Evolutionary conservation across 2,329 filamentous ascomycete genomes (phyloP), one percentile per base, ranked within the genome.

Genomic region (Pseudogymnoascus sp.): DNA sequence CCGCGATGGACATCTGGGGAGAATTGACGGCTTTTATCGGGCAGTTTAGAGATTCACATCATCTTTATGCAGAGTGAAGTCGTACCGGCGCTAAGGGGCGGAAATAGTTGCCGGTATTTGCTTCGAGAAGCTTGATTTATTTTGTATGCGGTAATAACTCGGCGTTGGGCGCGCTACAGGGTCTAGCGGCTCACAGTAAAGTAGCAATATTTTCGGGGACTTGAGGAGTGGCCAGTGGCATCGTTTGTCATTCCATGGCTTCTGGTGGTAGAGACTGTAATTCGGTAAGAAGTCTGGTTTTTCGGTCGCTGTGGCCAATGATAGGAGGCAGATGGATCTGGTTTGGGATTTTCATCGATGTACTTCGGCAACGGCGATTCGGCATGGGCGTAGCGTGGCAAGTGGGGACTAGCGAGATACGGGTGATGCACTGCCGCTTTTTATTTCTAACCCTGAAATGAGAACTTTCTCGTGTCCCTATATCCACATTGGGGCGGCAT

Each of bases 21-120:
- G n/a, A 26, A 55, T 33, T 55, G 49, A 55, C 49, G 49, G 49
- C 49, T 55, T 55, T 55, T 29, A 5, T 55, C 49, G 49, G 49
- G n/a, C 16, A 19, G 3, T 55, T 29, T n/a, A 55, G n/a, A 33
- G 12, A 55, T 33, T 55, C 49, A 35, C 29, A 55, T 52, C 26
- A 52, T 55, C 26, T 14, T 21, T 55, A 33, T 55, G 49, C 16
- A 55, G 7, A 19, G 4, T 33, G 26, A 33, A 7, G 8, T 21
- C 16, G 49, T 21, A 55, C 49, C 49, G 49, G 49, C 49, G 49
- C 49, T 55, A 55, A 55, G 16, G 49, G 1, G 29, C 49, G 29
- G 49, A 31, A 33, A 55, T n/a, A 19, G 4, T 33, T 55, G 45
- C 26, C 29, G 49, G 29, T 8, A 55, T 33, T 55, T 55, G 49